These are phyloP conservation scores for Populus pruinosa DNA, from an alignment of 345 rosid species.

Conservation along the genomic window DNA sequence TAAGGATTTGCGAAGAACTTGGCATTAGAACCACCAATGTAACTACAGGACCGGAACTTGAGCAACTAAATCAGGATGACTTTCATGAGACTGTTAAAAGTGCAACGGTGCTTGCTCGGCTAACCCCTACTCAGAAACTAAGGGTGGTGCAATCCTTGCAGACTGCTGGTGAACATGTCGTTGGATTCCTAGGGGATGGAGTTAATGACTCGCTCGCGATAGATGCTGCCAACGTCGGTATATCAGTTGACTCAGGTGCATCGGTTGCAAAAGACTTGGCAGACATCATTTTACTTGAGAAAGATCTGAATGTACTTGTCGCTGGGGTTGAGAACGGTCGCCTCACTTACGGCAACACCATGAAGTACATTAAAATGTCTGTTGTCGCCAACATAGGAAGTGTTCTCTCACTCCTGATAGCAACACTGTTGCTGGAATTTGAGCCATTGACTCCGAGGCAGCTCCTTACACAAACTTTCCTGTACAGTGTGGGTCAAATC, in stretches of 20 bases:
- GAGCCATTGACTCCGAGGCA: conserved; percentile 63
- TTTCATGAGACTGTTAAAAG: conserved; percentile 58
- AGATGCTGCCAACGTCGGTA: conserved; percentile 63
- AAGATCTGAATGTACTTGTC: conserved; percentile 64
- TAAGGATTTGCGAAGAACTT: conserved; percentile 62
- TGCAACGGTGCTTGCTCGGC: conserved; percentile 62
- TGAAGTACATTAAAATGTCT: conserved; percentile 69
- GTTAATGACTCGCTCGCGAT: conserved; percentile 63
- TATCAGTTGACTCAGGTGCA: conserved; percentile 67
- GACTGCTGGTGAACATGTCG: conserved; percentile 47
- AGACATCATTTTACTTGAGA: conserved; percentile 66
- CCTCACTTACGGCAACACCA: conserved; percentile 60
- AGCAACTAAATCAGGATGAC: conserved; percentile 49
- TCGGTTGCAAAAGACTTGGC: conserved; percentile 67
- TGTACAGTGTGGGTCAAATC: conserved; percentile 54
- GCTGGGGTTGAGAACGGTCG: conserved; percentile 69
- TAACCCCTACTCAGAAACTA: conserved; percentile 62
- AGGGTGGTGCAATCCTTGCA: conserved; percentile 66
- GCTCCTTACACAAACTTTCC: conserved; percentile 60
- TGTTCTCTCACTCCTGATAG: conserved; percentile 49
- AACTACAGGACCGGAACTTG: conserved; percentile 69
- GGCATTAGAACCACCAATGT: conserved; percentile 64
- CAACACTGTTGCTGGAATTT: conserved; percentile 46
- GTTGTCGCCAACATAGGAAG: conserved; percentile 65
- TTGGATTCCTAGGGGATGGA: conserved; percentile 69